Conservation (phyloP, 1,139 yeast species). For the Scheffersomyces illinoinensis region DNA sequence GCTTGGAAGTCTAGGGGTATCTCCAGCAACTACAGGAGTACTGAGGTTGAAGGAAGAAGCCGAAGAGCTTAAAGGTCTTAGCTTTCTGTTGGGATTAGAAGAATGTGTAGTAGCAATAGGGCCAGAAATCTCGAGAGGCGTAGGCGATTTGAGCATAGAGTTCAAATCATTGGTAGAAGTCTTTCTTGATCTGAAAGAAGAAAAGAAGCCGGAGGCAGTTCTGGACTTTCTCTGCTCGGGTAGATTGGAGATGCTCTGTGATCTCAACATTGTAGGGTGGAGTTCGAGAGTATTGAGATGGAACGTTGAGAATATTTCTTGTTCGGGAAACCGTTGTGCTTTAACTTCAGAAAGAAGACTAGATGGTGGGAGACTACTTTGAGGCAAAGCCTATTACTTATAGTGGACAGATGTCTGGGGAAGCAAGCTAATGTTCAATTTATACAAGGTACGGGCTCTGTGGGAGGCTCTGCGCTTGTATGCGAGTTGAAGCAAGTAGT, state of each 20-base stretch:
- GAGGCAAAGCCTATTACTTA: too few relatives aligned
- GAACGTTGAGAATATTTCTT: background rate
- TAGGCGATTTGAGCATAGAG: background rate
- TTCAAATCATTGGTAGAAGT: conserved; percentile 12
- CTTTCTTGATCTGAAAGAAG: conserved; percentile 21
- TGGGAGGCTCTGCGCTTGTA: background rate
- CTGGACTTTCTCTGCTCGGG: conserved; percentile 22
- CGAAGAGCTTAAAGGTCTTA: conserved; percentile 18
- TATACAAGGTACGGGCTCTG: background rate
- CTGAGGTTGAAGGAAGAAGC: conserved; percentile 14
- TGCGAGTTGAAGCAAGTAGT: background rate
- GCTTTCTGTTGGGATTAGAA: conserved; percentile 3
- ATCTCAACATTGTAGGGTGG: conserved; percentile 25
- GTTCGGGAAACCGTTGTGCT: background rate
- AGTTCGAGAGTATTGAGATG: background rate
- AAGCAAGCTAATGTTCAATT: too few relatives aligned
- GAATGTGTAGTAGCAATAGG: conserved; percentile 1
- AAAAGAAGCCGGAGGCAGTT: conserved; percentile 17
- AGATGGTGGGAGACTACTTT: too few relatives aligned
- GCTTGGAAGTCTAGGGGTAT: conserved; percentile 5
- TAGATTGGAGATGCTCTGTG: conserved; percentile 32
- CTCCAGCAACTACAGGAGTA: background rate
- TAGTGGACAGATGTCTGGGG: too few relatives aligned
- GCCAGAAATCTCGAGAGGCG: background rate
- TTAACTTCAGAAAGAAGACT: background rate